Evolutionary conservation across 2,329 filamentous ascomycete genomes (phyloP), one percentile per base, ranked within the genome.

Genomic region (Teratosphaeria pseudoeucalypti): DNA sequence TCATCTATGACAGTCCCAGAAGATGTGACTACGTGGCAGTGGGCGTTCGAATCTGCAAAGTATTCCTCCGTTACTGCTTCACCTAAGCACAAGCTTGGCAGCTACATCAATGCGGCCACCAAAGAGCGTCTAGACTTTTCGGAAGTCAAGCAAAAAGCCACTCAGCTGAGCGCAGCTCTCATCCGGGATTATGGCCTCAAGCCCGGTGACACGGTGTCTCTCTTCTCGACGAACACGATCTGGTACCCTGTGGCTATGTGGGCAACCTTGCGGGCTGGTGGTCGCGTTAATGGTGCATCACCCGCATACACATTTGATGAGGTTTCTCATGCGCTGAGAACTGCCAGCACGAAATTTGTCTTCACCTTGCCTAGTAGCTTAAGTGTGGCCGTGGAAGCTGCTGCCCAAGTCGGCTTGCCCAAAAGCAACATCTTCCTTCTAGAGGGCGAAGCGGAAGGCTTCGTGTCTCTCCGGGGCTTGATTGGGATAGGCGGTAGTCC

Each of bases 161-260:
- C 78, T 0, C 76, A 79, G 59, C 75, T 87, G 9, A 84, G 82
- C 1, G 85, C 83, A 0, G 81, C 82, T 0, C 72, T 87, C n/a
- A 76, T 78, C 6, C 78, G 75, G 55, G 74, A 79, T 11, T 81
- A 82, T 72, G 80, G 77, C 2, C 73, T 87, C 32, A 62, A 76
- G 32, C 65, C 75, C 5, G 80, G 80, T 0, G 76, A 87, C 6
- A 82, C 81, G 0, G 78, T 86, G 1, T 77, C 82, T 0, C 71
- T 87, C 2, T 86, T 85, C 70, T 80, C 79, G 55, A 79, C 79
- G 11, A 87, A 87, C 64, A 82, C 82, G 3, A 80, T 87, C 49
- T 86, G 83, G 83, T 87, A 86, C 58, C 84, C 85, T 0, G 79
- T 86, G 4, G 82, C 81, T 19, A 81, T 86, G 75, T 79, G 83